A percentile compares a stretch with the other conserved stretches of the same genome.
Conservation (phyloP, 2,329 filamentous ascomycete genomes). For the Cladosporium colombiae region DNA sequence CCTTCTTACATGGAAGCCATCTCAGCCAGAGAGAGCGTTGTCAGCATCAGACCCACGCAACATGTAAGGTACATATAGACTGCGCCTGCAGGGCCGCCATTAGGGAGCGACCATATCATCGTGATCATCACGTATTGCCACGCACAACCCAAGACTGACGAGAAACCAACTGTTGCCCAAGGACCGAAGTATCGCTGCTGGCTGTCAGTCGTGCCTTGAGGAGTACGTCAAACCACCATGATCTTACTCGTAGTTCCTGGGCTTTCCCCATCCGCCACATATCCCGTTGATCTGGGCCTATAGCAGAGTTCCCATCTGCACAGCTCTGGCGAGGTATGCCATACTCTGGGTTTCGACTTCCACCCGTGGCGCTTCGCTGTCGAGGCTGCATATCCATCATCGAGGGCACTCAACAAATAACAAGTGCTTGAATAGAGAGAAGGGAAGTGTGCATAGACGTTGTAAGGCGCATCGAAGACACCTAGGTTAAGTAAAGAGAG, state of each 20-base stretch:
- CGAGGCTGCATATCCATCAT: neutral
- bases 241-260: slow-evolving; percentile 15
- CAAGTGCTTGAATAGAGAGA: neutral
- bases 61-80: slow-evolving; percentile 9
- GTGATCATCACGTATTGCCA: slow-evolving; percentile 12
- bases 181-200: slow-evolving; percentile 16
- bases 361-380: neutral
- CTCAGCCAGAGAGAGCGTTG: slow-evolving; percentile 12
- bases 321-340: neutral
- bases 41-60: slow-evolving; percentile 14
- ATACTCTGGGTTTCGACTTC: neutral
- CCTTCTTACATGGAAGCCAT: slow-evolving; percentile 7
- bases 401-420: neutral
- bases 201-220: neutral
- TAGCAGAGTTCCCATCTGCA: neutral
- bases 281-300: slow-evolving; percentile 18
- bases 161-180: slow-evolving; percentile 13
- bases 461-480: neutral
- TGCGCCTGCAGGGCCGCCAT: slow-evolving; percentile 9
- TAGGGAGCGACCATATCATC: slow-evolving; percentile 7
- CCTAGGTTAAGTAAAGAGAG: neutral
- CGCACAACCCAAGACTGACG: slow-evolving; percentile 1
- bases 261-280: slow-evolving; percentile 22
- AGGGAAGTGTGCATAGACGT: neutral
- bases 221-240: neutral